These are phyloP conservation scores for Daldinia grandis DNA, from an alignment of 495 filamentous ascomycete species.

Conservation along the genomic window DNA sequence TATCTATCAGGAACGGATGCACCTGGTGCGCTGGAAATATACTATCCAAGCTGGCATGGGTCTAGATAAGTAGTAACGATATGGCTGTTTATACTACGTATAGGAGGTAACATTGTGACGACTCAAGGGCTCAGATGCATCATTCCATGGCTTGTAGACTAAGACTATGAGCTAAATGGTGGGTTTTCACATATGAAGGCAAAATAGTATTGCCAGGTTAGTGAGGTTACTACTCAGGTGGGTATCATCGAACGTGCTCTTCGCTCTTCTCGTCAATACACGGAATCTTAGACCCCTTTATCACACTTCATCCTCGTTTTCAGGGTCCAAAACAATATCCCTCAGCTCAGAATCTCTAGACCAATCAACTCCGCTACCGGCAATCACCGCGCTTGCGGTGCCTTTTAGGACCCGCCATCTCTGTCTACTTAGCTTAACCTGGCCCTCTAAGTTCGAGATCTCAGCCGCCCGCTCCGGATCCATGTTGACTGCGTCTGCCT, in stretches of 20 bases:
- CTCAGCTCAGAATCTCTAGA: slow-evolving; percentile 71
- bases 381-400: slow-evolving; percentile 75
- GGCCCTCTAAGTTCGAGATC: slow-evolving; percentile 63
- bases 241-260: slow-evolving; percentile 19
- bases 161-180: too few relatives aligned
- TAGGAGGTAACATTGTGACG: not conserved
- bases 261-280: not conserved
- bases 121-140: not conserved
- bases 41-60: not conserved
- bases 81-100: slow-evolving; percentile 4
- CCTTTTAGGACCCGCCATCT: slow-evolving; percentile 79
- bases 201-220: not conserved
- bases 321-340: slow-evolving; percentile 78
- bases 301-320: slow-evolving; percentile 53
- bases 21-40: not conserved
- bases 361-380: slow-evolving; percentile 88
- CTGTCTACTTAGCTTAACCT: slow-evolving; percentile 65
- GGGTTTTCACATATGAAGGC: not conserved
- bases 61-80: slow-evolving; percentile 15
- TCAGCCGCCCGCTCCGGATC: slow-evolving; percentile 61
- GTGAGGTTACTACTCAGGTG: slow-evolving; percentile 13
- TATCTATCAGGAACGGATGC: slow-evolving; percentile 40
- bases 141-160: not conserved
- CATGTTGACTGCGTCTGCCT: slow-evolving; percentile 57
- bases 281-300: not conserved